Conservation (phyloP, 2,329 filamentous ascomycete species). For the Diaporthe citri region DNA sequence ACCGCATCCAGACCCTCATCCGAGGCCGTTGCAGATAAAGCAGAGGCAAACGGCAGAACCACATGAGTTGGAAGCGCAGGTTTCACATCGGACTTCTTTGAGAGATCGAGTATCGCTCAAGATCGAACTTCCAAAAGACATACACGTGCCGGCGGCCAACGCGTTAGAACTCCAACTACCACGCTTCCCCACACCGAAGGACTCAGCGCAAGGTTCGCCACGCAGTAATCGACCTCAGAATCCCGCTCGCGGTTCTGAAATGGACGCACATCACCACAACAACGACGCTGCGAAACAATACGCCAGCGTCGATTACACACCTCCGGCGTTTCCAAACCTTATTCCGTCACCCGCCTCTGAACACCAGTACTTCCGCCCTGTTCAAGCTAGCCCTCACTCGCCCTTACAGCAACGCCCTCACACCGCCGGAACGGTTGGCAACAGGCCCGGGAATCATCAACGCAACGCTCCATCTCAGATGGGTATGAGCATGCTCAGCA, state of each 20-base stretch:
- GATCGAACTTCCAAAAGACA: conserved; percentile 64
- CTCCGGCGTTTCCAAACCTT: conserved; percentile 53
- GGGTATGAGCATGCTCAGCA: conserved; percentile 71
- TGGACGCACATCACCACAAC: conserved; percentile 56
- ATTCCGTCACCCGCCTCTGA: conserved; percentile 65
- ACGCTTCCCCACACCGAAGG: conserved; percentile 33
- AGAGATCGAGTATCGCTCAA: conserved; percentile 68
- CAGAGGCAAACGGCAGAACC: conserved; percentile 39
- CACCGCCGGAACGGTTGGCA: conserved; percentile 59
- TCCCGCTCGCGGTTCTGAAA: conserved; percentile 62
- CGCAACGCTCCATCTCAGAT: conserved; percentile 66
- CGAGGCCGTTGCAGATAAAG: conserved; percentile 36
- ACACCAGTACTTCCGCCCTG: conserved; percentile 71
- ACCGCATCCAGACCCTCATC: conserved; percentile 14
- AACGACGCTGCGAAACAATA: conserved; percentile 46
- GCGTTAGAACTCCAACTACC: conserved; percentile 51
- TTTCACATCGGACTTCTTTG: conserved; percentile 59
- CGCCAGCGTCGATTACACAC: conserved; percentile 49
- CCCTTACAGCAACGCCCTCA: conserved; percentile 72
- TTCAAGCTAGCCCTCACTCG: conserved; percentile 73
- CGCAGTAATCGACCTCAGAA: conserved; percentile 55
- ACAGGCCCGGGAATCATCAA: conserved; percentile 53
- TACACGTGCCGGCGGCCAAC: conserved; percentile 64
- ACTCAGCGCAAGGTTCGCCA: conserved; percentile 31
- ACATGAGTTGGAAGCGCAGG: conserved; percentile 42